A percentile compares a stretch with the other conserved stretches of the same genome.
Conservation (phyloP, 2,329 filamentous ascomycete genomes). For the Sarocladiaceae sp. region DNA sequence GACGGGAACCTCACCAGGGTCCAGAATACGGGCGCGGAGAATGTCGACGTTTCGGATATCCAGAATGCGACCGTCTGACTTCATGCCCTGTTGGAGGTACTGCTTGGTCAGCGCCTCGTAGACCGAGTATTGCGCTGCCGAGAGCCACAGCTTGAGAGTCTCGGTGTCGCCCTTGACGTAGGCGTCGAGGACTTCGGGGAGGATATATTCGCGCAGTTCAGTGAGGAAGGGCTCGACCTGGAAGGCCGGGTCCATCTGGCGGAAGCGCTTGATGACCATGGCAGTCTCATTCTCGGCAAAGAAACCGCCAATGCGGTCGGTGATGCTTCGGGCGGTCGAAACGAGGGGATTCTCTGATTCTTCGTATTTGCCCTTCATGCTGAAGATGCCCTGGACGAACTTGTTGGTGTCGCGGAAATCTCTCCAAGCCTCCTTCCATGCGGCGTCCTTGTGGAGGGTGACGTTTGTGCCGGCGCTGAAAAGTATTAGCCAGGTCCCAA, state of each 20-base stretch:
- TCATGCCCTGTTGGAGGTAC: conserved; percentile 87
- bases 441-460: conserved; percentile 92
- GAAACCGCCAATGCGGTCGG: conserved; percentile 87
- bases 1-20: conserved; percentile 83
- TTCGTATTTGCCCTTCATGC: conserved; percentile 79
- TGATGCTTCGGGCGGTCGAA: conserved; percentile 86
- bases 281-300: conserved; percentile 98
- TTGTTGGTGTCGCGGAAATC: conserved; percentile 89
- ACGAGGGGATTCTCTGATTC: conserved; percentile 97
- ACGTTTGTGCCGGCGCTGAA: conserved; percentile 85
- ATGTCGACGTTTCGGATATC: conserved; percentile 95
- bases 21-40: conserved; percentile 69
- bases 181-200: conserved; percentile 93
- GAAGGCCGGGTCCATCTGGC: conserved; percentile 90
- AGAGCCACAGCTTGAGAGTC: conserved; percentile 90
- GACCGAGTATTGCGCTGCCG: conserved; percentile 90
- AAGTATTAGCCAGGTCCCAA: conserved; percentile 22
- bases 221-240: conserved; percentile 91
- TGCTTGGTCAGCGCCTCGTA: conserved; percentile 97
- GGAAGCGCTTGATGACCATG: conserved; percentile 95
- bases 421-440: conserved; percentile 97
- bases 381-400: conserved; percentile 82
- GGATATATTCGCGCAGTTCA: conserved; percentile 94
- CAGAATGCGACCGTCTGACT: conserved; percentile 89
- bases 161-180: conserved; percentile 95